These are phyloP conservation scores for Apiospora arundinis DNA, from an alignment of 2,329 filamentous ascomycete species.

Conservation along the genomic window DNA sequence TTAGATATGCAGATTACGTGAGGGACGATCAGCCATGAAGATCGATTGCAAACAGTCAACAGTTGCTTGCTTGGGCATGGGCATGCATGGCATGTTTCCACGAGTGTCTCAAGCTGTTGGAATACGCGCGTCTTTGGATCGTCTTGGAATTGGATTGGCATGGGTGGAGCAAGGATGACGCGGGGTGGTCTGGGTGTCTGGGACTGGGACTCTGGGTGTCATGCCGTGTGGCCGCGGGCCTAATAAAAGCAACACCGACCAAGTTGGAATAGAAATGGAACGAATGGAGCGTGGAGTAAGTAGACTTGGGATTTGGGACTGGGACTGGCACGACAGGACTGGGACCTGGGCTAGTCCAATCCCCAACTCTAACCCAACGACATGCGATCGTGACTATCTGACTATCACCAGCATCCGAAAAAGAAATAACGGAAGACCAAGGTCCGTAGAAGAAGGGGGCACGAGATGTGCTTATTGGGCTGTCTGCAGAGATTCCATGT, in stretches of 20 bases:
- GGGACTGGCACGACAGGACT: neutral
- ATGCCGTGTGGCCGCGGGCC: too few relatives aligned
- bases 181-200: too few relatives aligned
- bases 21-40: too few relatives aligned
- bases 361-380: constrained; percentile 5
- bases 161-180: too few relatives aligned
- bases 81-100: too few relatives aligned
- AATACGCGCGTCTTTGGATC: too few relatives aligned
- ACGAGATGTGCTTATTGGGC: neutral
- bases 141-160: too few relatives aligned
- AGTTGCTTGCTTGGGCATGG: too few relatives aligned
- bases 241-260: neutral
- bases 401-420: neutral
- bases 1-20: too few relatives aligned
- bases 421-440: neutral
- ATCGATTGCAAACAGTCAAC: too few relatives aligned
- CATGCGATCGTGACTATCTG: neutral
- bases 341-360: neutral
- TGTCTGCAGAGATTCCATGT: neutral
- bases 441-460: neutral
- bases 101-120: too few relatives aligned
- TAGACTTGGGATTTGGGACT: neutral
- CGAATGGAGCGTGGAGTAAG: neutral
- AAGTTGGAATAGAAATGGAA: neutral
- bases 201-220: too few relatives aligned